Percentiles rank a stretch among this genome's conserved stretches.
These are phyloP conservation scores for Buxus sempervirens DNA, from an alignment of 164 flowering plant genomes.

Conservation along the genomic window DNA sequence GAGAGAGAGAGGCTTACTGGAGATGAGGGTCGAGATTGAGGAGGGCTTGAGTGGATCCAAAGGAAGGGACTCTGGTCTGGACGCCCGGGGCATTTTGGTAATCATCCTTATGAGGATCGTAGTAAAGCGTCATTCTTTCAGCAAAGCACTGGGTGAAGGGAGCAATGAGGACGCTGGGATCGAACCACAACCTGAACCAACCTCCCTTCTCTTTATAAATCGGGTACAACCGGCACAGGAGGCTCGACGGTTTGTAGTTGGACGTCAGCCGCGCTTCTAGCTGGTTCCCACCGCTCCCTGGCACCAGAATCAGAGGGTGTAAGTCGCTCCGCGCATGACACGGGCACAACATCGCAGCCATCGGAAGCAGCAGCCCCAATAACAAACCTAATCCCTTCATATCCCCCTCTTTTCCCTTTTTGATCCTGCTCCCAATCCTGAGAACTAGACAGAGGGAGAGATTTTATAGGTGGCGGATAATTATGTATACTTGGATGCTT, in stretches of 20 bases:
- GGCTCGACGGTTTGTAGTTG: slow-evolving; percentile 54
- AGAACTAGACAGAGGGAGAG: not conserved
- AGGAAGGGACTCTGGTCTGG: slow-evolving; percentile 65
- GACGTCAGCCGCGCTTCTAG: slow-evolving; percentile 64
- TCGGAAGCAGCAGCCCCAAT: not conserved
- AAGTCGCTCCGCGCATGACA: slow-evolving; percentile 32
- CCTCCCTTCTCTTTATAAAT: slow-evolving; percentile 28
- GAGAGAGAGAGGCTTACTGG: slow-evolving; percentile 49
- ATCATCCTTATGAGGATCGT: slow-evolving; percentile 55
- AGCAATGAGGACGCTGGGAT: slow-evolving; percentile 47
- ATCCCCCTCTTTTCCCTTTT: not conserved
- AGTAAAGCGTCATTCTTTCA: slow-evolving; percentile 64
- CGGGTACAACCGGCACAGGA: slow-evolving; percentile 50
- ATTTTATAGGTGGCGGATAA: too few species aligned
- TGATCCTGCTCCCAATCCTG: not conserved
- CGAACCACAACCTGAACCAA: slow-evolving; percentile 96
- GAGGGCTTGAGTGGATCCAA: slow-evolving; percentile 64
- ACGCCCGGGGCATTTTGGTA: slow-evolving; percentile 75
- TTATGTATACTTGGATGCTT: too few species aligned
- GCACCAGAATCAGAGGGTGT: slow-evolving; percentile 75
- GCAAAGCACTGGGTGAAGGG: slow-evolving; percentile 83
- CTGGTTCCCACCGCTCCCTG: slow-evolving; percentile 89
- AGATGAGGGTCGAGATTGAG: slow-evolving; percentile 74
- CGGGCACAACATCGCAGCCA: slow-evolving; percentile 28
- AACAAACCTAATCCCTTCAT: slow-evolving; percentile 12